A percentile compares a stretch with the other conserved stretches of the same genome.
Conservation (phyloP, 345 rosid genomes). For the Cardamine occulta region DNA sequence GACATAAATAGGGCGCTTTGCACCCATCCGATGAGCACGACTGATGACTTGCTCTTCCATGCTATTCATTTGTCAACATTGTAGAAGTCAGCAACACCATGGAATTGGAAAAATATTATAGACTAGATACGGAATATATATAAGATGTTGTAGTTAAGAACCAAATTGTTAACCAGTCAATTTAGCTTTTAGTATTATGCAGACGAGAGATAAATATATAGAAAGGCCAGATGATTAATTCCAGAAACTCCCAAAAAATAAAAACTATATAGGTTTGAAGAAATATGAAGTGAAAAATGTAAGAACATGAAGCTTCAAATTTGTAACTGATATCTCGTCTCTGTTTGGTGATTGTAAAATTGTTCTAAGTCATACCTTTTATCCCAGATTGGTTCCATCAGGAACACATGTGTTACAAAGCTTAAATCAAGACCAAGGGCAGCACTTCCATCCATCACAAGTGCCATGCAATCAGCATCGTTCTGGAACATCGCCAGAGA, state of each 20-base stretch:
- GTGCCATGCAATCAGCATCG: conserved; percentile 75
- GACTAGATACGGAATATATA: conserved; percentile 10
- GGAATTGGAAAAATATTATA: neutral
- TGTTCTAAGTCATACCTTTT: conserved; percentile 61
- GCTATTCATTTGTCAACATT: conserved; percentile 49
- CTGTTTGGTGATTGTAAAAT: neutral
- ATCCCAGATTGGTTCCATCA: conserved; percentile 99
- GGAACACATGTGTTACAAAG: conserved; percentile 81
- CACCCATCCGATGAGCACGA: conserved; percentile 96
- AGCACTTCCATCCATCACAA: conserved; percentile 96
- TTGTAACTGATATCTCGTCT: neutral
- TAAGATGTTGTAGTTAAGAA: conserved; percentile 2
- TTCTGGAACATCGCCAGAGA: conserved; percentile 69
- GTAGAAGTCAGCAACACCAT: conserved; percentile 20
- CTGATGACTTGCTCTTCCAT: conserved; percentile 97
- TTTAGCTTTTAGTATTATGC: neutral
- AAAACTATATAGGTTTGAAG: neutral
- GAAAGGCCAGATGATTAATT: conserved; percentile 6
- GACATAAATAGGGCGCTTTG: conserved; percentile 79
- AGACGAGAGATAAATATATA: neutral
- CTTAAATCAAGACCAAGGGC: conserved; percentile 97
- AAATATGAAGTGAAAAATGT: neutral
- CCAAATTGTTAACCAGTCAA: conserved; percentile 21
- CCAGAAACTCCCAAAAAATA: conserved; percentile 1
- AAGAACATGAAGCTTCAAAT: neutral